These are phyloP conservation scores for Kwoniella pini DNA, from an alignment of 768 basidiomycete genomes.

Conservation along the genomic window DNA sequence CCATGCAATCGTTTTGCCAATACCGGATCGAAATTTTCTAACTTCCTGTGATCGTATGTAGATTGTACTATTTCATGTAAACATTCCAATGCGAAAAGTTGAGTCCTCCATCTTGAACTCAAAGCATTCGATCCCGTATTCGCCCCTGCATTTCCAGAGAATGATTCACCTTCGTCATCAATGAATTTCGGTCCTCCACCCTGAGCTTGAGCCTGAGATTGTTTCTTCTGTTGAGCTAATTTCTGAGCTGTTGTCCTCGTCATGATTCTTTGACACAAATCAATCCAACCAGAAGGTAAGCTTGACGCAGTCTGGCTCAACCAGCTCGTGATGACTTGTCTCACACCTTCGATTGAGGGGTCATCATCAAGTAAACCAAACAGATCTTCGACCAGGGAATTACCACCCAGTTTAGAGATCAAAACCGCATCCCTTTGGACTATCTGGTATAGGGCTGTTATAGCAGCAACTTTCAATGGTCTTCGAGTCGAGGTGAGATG, in stretches of 20 bases:
- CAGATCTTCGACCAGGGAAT: constrained; percentile 87
- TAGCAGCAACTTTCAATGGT: constrained; percentile 87
- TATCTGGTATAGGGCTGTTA: constrained; percentile 93
- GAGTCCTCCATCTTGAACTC: constrained; percentile 87
- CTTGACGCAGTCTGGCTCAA: constrained; percentile 88
- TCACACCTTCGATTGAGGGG: constrained; percentile 86
- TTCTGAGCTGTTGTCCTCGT: constrained; percentile 84
- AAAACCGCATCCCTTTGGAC: constrained; percentile 90
- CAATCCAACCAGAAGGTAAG: constrained; percentile 97
- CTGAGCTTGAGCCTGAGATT: neutral
- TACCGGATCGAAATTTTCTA: constrained; percentile 79
- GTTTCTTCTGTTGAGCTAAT: constrained; percentile 54
- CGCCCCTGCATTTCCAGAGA: constrained; percentile 53
- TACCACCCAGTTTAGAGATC: constrained; percentile 91
- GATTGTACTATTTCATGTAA: constrained; percentile 82
- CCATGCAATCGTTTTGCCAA: constrained; percentile 58
- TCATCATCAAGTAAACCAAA: constrained; percentile 96
- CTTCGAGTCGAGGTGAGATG: constrained; percentile 78
- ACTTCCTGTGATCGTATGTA: constrained; percentile 69
- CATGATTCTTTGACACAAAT: constrained; percentile 96
- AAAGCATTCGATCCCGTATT: constrained; percentile 26
- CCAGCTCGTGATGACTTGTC: constrained; percentile 92
- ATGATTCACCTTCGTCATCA: constrained; percentile 93
- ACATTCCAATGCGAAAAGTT: constrained; percentile 89
- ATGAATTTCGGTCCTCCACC: constrained; percentile 55